Base-by-base conservation (phyloP, 2,329 filamentous ascomycete species). In the Botryotinia calthae region DNA sequence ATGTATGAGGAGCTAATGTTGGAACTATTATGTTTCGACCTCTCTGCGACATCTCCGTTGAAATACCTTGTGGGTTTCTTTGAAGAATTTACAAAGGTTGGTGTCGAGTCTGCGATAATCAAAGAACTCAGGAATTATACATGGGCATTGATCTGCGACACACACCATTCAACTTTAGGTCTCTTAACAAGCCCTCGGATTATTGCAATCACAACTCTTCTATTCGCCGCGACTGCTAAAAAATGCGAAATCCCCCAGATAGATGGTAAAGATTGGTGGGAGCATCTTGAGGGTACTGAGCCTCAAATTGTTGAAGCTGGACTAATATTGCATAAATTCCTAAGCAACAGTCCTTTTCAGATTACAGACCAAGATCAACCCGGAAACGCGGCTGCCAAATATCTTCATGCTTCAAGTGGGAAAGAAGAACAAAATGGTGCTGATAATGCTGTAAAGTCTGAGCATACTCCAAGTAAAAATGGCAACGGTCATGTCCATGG, bases 61-160 rank as follows among this genome's bases (percentile, higher is more conserved):
- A 90, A 91, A 73, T 89, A 91, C 73, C 88, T 98, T 42, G 96
- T 93, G 82, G 90, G 95, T 72, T 91, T 95, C 79, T 87, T 97
- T 46, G 89, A 90, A 71, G 90, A 88, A 80, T 88, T 96, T 74
- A 86, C 87, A 37, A 86, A 94, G 34, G 89, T 93, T 73, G 90
- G 95, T 79, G 93, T 97, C 82, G 44, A 67, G 20, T 44, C 62
- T 34, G 37, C 40, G 6, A 54, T 59, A 25, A 67, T 65, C 9
- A 95, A 95, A 82, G 85, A 87, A 71, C 84, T 98, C 44, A 89
- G 95, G 72, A 95, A 97, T 82, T 90, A 93, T 0, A 92, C 94
- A 1, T 98, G 96, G 94, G 92, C 94, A 0, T 98, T 98, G 79
- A 89, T 97, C 75, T 98, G 97, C 80, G 96, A 99, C 82, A 92